phyloP scores from a whole-genome alignment of 208 protist genomes.

The Vickermania spadyakhi region DNA sequence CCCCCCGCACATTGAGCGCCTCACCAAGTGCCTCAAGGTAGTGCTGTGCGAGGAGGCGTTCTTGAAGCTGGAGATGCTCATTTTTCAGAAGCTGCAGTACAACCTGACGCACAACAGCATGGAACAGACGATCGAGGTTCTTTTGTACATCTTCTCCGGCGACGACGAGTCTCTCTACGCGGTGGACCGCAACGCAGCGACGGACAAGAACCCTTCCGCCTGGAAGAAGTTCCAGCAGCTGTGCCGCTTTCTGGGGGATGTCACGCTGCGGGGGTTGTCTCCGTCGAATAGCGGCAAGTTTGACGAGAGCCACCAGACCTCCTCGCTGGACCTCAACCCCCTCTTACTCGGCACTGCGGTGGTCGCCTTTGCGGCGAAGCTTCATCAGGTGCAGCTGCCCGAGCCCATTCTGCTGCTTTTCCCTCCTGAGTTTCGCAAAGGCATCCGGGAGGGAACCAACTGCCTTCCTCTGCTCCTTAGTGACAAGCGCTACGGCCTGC shows the following conservation, averaged over 20 bases:
- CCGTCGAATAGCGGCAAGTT: background rate
- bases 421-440: conserved; percentile 9
- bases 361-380: conserved; percentile 32
- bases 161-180: conserved; percentile 16
- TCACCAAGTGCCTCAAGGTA: conserved; percentile 39
- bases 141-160: conserved; percentile 36
- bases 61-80: conserved; percentile 31
- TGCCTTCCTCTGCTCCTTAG: background rate
- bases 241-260: conserved; percentile 12
- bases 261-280: conserved; percentile 8
- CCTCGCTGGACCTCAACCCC: conserved; percentile 15
- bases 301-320: background rate
- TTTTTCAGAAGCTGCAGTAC: conserved; percentile 14
- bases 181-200: background rate
- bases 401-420: conserved; percentile 23
- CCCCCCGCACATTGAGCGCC: conserved; percentile 39
- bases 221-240: conserved; percentile 13
- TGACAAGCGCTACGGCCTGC: conserved; percentile 1
- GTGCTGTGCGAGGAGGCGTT: conserved; percentile 39
- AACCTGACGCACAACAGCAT: conserved; percentile 23
- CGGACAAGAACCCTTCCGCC: background rate
- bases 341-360: conserved; percentile 28
- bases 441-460: conserved; percentile 9
- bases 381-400: conserved; percentile 24
- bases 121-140: conserved; percentile 30